Conservation (phyloP, 495 filamentous ascomycete species). For the Neurospora hispaniola region DNA sequence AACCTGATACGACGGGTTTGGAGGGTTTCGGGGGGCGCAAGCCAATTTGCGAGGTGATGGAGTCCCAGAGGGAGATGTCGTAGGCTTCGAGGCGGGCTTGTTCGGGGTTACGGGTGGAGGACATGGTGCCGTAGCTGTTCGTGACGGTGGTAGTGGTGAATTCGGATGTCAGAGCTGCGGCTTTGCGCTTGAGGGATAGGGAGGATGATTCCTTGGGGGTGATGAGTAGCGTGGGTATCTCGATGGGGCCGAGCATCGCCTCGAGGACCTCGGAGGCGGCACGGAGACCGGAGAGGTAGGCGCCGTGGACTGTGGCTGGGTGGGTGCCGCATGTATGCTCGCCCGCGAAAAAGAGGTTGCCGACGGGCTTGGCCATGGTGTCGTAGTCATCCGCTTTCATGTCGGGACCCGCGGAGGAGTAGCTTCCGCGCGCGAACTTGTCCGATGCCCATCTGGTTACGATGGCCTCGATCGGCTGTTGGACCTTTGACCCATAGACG, state of each 20-base stretch:
- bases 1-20: constrained; percentile 60
- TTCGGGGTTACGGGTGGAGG: constrained; percentile 31
- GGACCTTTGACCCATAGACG: constrained; percentile 47
- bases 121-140: not conserved
- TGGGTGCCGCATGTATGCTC: constrained; percentile 94
- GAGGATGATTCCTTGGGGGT: constrained; percentile 44
- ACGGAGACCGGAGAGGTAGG: constrained; percentile 85
- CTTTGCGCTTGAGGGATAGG: constrained; percentile 43
- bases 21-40: constrained; percentile 58
- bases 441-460: constrained; percentile 92
- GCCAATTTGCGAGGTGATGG: constrained; percentile 60
- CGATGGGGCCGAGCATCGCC: constrained; percentile 67
- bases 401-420: constrained; percentile 79
- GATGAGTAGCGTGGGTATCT: constrained; percentile 55
- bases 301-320: constrained; percentile 92
- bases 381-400: constrained; percentile 86
- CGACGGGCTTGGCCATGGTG: constrained; percentile 72
- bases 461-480: constrained; percentile 73
- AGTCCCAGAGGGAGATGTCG: constrained; percentile 60
- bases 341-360: constrained; percentile 90
- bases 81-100: constrained; percentile 53
- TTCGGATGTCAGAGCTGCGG: constrained; percentile 14
- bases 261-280: constrained; percentile 79
- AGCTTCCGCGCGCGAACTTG: constrained; percentile 79
- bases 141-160: not conserved